Conservation (phyloP, 495 filamentous ascomycete species). For the Lasiosphaeris hirsuta region DNA sequence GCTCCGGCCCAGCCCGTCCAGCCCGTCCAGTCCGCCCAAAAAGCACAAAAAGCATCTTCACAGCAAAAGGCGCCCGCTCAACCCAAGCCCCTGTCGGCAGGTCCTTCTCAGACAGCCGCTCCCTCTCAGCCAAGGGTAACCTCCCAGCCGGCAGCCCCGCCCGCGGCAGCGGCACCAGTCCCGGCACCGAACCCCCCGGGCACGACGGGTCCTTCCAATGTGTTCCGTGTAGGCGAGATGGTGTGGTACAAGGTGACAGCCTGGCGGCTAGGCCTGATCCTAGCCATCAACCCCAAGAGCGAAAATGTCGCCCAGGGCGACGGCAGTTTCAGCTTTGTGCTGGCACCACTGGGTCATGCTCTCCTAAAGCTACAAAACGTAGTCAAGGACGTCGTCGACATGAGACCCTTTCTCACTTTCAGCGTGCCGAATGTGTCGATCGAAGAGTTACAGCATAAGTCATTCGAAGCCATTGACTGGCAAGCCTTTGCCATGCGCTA, state of each 20-base stretch:
- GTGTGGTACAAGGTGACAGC: conserved; percentile 41
- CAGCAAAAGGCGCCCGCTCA: not conserved
- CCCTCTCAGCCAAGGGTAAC: not conserved
- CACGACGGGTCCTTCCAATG: conserved; percentile 24
- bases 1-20: too few species aligned
- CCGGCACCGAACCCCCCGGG: conserved; percentile 15
- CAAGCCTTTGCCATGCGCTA: conserved; percentile 13
- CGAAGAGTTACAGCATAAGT: conserved; percentile 20
- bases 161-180: conserved; percentile 4
- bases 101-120: not conserved
- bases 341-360: conserved; percentile 29
- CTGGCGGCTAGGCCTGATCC: conserved; percentile 40
- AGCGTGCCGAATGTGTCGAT: conserved; percentile 35
- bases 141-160: not conserved
- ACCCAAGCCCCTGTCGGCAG: not conserved
- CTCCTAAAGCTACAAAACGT: conserved; percentile 20
- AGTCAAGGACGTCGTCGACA: conserved; percentile 30
- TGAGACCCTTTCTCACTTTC: conserved; percentile 47
- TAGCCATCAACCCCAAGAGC: conserved; percentile 18
- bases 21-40: too few species aligned
- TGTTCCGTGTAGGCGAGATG: conserved; percentile 42
- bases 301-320: conserved; percentile 13
- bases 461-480: conserved; percentile 33
- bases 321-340: conserved; percentile 17
- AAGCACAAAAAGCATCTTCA: not conserved